Evolutionary conservation across 441 rosid species (phyloP), one percentile per base, ranked within the genome.

Genomic region (Cnidoscolus chayamansa): DNA sequence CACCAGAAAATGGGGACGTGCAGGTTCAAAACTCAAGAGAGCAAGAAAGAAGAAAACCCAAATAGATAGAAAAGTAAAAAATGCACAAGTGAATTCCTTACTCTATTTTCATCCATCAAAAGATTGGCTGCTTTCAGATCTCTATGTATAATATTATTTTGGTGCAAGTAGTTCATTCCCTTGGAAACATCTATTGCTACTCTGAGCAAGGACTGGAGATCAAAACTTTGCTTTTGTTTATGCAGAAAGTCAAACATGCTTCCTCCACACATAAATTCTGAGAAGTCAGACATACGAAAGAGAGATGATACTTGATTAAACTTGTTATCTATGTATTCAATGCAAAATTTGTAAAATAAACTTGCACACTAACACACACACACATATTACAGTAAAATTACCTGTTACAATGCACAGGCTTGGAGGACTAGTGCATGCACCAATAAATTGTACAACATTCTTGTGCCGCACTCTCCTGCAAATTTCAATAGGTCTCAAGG

Each of bases 211-310:
- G 84, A 76, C 13, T 81, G 86, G 80, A 86, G 82, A 72, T 74
- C 67, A 31, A 89, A 80, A 73, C 78, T 78, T 67, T 74, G 78
- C 75, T 86, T 84, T 74, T 82, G 90, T 74, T 78, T 87, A 70
- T 73, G 94, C 73, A 89, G 88, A 75, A 84, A 73, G 86, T 87
- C 88, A 74, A 82, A 85, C 63, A 89, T 77, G 84, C 89, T 89
- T 77, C 94, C 94, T 68, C 92, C 90, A 67, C 86, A 72, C 89
- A 89, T 85, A 77, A 75, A 87, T 74, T 89, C 92, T 87, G 85
- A 32, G 77, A 69, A 76, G 65, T 48, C 47, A 77, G 68, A 71
- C 17, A 68, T 15, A 67, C 16, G 10, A 40, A 60, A n/a, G 60
- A 37, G 56, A 45, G 74, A 35, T 51, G 55, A 50, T 57, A 19